These are phyloP conservation scores for Kodamaea arcana DNA, from an alignment of 1,139 yeast species.

Conservation along the genomic window DNA sequence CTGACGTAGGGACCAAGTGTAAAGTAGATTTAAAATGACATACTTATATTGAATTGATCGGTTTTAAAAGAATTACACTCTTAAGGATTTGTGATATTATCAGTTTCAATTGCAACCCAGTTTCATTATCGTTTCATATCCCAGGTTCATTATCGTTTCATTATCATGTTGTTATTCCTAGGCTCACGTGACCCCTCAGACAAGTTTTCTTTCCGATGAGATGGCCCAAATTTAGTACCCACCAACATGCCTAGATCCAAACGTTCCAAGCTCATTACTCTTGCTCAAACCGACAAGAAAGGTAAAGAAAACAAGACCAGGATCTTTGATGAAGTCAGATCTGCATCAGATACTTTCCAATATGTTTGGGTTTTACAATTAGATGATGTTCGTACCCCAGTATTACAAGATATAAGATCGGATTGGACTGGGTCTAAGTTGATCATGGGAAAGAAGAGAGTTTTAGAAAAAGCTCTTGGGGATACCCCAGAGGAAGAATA, in stretches of 20 bases:
- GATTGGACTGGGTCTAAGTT: slow-evolving; percentile 92
- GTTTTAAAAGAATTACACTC: no score
- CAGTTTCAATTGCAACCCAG: no score
- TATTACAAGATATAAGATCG: slow-evolving; percentile 83
- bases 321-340: slow-evolving; percentile 85
- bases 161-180: no score
- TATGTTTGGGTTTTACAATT: slow-evolving; percentile 83
- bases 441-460: slow-evolving; percentile 88
- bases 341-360: slow-evolving; percentile 68
- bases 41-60: no score
- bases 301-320: slow-evolving; percentile 90
- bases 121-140: no score
- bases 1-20: no score
- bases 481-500: slow-evolving; percentile 85
- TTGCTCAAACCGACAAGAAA: slow-evolving; percentile 93
- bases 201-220: neutral
- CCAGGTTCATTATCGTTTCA: no score
- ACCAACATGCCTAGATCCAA: slow-evolving; percentile 84
- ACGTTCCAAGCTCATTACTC: slow-evolving; percentile 90
- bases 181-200: neutral
- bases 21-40: no score
- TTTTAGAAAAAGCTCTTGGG: slow-evolving; percentile 89
- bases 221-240: slow-evolving; percentile 10
- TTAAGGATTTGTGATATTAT: no score
- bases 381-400: slow-evolving; percentile 94